Percentiles rank a stretch among this genome's conserved stretches.
phyloP scores from a whole-genome alignment of 164 flowering plant genomes.

The Liriodendron chinense region DNA sequence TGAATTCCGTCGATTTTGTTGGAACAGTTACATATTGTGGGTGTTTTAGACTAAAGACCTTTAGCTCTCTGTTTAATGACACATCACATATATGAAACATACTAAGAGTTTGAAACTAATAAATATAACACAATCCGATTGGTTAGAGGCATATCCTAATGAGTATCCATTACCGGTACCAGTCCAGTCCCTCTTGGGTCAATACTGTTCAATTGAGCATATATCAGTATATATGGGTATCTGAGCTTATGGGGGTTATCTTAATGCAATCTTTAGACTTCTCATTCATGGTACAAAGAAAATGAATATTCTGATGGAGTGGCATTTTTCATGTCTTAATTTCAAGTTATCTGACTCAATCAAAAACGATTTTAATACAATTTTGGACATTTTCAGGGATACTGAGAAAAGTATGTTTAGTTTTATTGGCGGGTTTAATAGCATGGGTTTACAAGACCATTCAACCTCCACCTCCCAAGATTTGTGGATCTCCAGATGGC shows the following conservation, averaged over 20 bases:
- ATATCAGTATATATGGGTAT: not conserved
- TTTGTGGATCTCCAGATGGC: slow-evolving; percentile 57
- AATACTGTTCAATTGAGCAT: not conserved
- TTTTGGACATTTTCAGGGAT: slow-evolving; percentile 33
- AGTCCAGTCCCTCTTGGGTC: not conserved
- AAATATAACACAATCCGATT: too few species aligned
- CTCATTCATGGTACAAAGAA: too few species aligned
- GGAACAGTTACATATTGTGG: too few species aligned
- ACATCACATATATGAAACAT: too few species aligned
- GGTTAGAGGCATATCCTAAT: too few species aligned
- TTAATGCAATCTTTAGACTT: too few species aligned
- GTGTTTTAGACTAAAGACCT: too few species aligned
- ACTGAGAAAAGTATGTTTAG: slow-evolving; percentile 20
- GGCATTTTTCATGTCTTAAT: not conserved
- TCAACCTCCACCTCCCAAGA: slow-evolving; percentile 54
- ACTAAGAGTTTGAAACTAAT: too few species aligned
- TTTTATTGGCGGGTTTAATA: slow-evolving; percentile 36
- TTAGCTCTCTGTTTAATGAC: too few species aligned
- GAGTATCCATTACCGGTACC: too few species aligned
- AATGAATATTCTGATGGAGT: not conserved
- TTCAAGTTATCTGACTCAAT: not conserved
- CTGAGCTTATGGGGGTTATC: not conserved
- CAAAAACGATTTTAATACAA: too few species aligned
- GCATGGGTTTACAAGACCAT: slow-evolving; percentile 55
- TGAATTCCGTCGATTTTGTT: too few species aligned